These are phyloP conservation scores for Termitomyces sp. DNA, from an alignment of 768 basidiomycete genomes.

Conservation along the genomic window DNA sequence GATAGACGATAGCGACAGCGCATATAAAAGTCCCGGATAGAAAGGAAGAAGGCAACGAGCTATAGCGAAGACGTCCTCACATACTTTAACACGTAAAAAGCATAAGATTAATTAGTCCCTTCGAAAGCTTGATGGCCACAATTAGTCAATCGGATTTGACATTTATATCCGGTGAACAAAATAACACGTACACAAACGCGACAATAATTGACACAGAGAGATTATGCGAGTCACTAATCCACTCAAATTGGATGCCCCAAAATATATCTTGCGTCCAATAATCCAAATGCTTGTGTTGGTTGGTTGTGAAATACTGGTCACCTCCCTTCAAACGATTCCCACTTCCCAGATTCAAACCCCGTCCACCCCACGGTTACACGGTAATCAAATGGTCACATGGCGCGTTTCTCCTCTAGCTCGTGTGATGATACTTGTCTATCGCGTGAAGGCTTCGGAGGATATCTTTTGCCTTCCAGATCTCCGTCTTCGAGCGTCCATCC, in stretches of 20 bases:
- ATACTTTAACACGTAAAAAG: slow-evolving; percentile 1
- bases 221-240: too few species aligned
- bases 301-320: not conserved
- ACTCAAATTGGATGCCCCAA: not conserved
- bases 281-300: not conserved
- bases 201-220: not conserved
- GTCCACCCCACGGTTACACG: too few species aligned
- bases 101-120: not conserved
- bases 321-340: too few species aligned
- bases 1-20: not conserved
- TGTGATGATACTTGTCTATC: not conserved
- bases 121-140: not conserved
- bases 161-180: not conserved
- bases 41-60: not conserved
- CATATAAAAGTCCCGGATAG: not conserved
- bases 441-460: not conserved
- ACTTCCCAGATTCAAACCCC: too few species aligned
- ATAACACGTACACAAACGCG: slow-evolving; percentile 7
- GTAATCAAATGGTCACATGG: not conserved
- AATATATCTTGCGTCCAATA: not conserved
- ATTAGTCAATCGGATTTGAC: not conserved
- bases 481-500: slow-evolving; percentile 59
- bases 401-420: not conserved
- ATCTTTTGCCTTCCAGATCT: slow-evolving; percentile 26
- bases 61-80: not conserved